phyloP scores from a whole-genome alignment of 2,329 filamentous ascomycete genomes.

The Metarhizium sp. region DNA sequence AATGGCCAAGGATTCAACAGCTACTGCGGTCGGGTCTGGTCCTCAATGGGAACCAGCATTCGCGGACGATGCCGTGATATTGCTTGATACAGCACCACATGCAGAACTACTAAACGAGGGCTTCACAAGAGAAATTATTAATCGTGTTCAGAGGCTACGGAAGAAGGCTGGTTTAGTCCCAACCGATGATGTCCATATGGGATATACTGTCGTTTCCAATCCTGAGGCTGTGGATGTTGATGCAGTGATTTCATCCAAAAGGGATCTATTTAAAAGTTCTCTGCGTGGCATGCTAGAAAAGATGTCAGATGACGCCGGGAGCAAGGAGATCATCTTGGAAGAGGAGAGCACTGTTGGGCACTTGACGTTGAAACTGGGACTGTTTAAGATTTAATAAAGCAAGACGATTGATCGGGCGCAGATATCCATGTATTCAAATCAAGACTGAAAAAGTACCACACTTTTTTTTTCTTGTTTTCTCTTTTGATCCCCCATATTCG shows the following conservation, averaged over 20 bases:
- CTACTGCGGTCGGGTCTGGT: neutral
- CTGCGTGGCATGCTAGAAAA: neutral
- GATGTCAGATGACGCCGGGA: neutral
- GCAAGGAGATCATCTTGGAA: neutral
- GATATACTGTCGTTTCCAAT: neutral
- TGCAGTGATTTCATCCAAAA: neutral
- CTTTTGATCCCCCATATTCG: too few relatives aligned
- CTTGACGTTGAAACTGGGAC: neutral
- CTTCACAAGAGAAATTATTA: too few relatives aligned
- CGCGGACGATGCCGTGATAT: too few relatives aligned
- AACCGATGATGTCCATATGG: neutral
- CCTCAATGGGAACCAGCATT: slow-evolving; percentile 6
- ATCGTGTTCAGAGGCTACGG: too few relatives aligned
- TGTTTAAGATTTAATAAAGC: too few relatives aligned
- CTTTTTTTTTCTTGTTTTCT: too few relatives aligned
- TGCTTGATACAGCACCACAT: too few relatives aligned
- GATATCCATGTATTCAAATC: too few relatives aligned
- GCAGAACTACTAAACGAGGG: too few relatives aligned
- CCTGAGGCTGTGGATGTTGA: neutral
- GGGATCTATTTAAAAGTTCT: neutral
- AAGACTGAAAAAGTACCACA: too few relatives aligned
- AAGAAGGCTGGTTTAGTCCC: too few relatives aligned
- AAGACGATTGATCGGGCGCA: too few relatives aligned
- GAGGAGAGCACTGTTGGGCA: neutral
- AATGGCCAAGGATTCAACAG: slow-evolving; percentile 1